Conservation (phyloP, 1,139 yeast species). For the Kluyveromyces marxianus region DNA sequence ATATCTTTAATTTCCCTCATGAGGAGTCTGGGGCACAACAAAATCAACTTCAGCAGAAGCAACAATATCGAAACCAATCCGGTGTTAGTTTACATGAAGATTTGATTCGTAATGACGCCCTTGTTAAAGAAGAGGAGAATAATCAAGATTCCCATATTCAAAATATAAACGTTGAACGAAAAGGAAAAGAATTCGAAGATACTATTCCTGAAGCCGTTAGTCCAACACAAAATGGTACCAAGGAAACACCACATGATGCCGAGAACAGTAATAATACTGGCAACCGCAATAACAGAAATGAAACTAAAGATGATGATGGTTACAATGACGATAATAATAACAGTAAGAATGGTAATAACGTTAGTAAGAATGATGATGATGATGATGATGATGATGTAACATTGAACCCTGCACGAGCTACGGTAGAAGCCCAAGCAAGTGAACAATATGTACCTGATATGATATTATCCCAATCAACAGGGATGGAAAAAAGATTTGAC, state of each 20-base stretch:
- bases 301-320: neutral
- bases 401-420: neutral
- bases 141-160: no score
- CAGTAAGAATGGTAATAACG: neutral
- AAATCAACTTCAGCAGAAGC: neutral
- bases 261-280: no score
- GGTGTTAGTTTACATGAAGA: neutral
- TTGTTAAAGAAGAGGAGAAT: no score
- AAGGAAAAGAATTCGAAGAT: no score
- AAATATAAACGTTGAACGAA: no score
- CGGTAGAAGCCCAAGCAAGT: neutral
- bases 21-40: neutral
- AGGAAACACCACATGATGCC: no score
- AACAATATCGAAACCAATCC: neutral
- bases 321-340: neutral
- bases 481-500: constrained; percentile 36
- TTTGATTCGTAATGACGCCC: no score
- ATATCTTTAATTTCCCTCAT: neutral
- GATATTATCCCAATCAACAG: constrained; percentile 44
- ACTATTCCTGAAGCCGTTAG: no score
- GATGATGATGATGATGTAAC: neutral
- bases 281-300: no score
- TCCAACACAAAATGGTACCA: no score
- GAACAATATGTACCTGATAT: constrained; percentile 34
- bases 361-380: neutral